Base-by-base conservation (phyloP, 768 basidiomycete genomes). In the Asterophora parasitica region DNA sequence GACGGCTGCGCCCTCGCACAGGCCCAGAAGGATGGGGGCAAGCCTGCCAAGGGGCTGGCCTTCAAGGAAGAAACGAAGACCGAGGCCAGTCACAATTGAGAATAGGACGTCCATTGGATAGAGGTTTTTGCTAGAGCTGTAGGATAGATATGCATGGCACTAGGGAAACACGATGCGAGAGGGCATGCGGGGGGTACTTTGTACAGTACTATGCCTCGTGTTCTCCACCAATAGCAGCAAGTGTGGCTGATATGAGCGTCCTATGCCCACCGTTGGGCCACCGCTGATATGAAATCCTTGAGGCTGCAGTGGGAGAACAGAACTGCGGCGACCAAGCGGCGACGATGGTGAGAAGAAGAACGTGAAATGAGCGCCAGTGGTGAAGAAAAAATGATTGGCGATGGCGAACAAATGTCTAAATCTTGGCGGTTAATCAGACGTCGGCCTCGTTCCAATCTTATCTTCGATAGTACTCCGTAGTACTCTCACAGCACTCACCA, bases 1-100 rank as follows among this genome's bases (percentile, higher is more conserved):
- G n/a, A 75, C 53, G 15, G 70, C 62, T 23, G 66, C 61, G 37
- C 88, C 86, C 64, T 89, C 87, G 85, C 86, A 89, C 15, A 88
- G 68, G 7, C 76, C 76, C 13, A 77, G 49, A 11, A 74, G 55
- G 11, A 63, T 63, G 26, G 71, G 64, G 13, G 56, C 55, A 5
- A 74, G 42, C 23, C 53, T 60, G 38, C 57, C 61, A 9, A 61
- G 49, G 11, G 64, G 58, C 26, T 60, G 48, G 27, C 51, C 55
- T 15, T 56, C 51, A 13, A 72, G 61, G 51, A 72, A 60, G 26
- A 70, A 49, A 16, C 75, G 69, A 16, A 75, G 59, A n/a, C 64
- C 66, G 30, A 76, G 65, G n/a, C 74, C 73, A 38, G 65, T 58
- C 48, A 66, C 49, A 49, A 74, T 65, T 38, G 72, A 66, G 55